Conservation (phyloP, 176 grass and related monocot genomes). For the Lolium multiflorum region DNA sequence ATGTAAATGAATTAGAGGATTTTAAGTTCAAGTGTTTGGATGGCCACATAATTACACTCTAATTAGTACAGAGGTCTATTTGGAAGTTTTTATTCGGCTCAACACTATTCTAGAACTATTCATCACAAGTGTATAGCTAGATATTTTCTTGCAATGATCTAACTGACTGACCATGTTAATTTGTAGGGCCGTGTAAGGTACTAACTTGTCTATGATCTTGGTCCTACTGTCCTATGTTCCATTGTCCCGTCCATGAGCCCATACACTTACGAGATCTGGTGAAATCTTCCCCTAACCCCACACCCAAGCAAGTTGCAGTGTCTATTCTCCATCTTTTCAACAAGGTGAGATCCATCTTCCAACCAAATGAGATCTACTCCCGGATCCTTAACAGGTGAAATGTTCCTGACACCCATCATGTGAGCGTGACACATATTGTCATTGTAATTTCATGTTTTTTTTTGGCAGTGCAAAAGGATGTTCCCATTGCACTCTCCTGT, state of each 20-base stretch:
- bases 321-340: too few species aligned
- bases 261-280: neutral
- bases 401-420: neutral
- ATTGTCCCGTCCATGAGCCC: neutral
- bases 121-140: neutral
- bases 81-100: neutral
- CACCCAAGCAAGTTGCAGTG: neutral
- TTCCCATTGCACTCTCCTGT: neutral
- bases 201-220: neutral
- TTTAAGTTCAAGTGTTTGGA: neutral
- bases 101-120: neutral
- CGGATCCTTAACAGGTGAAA: neutral
- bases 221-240: neutral
- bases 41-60: neutral
- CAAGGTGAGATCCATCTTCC: neutral
- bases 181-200: neutral
- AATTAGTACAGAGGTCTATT: neutral
- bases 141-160: neutral
- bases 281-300: neutral
- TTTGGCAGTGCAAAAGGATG: neutral
- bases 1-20: too few species aligned
- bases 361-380: neutral
- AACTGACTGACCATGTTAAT: neutral
- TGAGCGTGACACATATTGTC: neutral
- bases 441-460: slow-evolving; percentile 12